These are phyloP conservation scores for Sarcomyxa edulis DNA, from an alignment of 768 basidiomycete genomes.

Conservation along the genomic window DNA sequence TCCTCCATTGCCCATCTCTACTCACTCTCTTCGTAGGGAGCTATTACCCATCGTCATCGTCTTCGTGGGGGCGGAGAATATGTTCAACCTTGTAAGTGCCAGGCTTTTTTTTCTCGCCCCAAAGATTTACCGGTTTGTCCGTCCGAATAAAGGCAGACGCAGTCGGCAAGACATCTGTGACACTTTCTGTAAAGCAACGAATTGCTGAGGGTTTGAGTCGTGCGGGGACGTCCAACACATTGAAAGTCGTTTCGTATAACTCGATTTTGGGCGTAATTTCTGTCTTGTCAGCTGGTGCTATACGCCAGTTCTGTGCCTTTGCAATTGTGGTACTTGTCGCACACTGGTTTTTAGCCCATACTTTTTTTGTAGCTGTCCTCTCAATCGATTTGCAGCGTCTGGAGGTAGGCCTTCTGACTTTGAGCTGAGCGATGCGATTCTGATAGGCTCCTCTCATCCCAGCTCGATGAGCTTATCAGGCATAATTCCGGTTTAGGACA, in stretches of 20 bases:
- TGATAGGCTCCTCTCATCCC: conserved; percentile 5
- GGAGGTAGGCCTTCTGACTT: conserved; percentile 45
- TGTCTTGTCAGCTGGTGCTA: conserved; percentile 69
- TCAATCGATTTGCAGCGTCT: conserved; percentile 95
- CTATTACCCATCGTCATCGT: conserved; percentile 90
- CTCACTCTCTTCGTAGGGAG: conserved; percentile 45
- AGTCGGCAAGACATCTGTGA: conserved; percentile 79
- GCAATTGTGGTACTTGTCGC: conserved; percentile 92
- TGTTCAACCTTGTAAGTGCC: conserved; percentile 83
- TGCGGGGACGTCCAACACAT: conserved; percentile 87
- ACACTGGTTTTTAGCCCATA: conserved; percentile 96
- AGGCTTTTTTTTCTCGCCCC: not conserved
- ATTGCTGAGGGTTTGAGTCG: conserved; percentile 87
- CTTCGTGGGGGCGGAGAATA: conserved; percentile 95
- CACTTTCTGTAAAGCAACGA: conserved; percentile 84
- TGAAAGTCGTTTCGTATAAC: conserved; percentile 89
- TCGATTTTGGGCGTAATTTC: conserved; percentile 72
- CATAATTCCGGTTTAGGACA: conserved; percentile 61
- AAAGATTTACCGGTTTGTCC: conserved; percentile 18
- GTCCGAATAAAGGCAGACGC: conserved; percentile 65
- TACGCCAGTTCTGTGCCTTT: conserved; percentile 90
- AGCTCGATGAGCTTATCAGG: conserved; percentile 83
- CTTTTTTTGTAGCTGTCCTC: conserved; percentile 90
- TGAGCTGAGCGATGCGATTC: not conserved
- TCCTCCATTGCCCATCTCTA: not conserved